Evolutionary conservation across 768 basidiomycete species (phyloP), one percentile per base, ranked within the genome.

Genomic region (Russula foetens): DNA sequence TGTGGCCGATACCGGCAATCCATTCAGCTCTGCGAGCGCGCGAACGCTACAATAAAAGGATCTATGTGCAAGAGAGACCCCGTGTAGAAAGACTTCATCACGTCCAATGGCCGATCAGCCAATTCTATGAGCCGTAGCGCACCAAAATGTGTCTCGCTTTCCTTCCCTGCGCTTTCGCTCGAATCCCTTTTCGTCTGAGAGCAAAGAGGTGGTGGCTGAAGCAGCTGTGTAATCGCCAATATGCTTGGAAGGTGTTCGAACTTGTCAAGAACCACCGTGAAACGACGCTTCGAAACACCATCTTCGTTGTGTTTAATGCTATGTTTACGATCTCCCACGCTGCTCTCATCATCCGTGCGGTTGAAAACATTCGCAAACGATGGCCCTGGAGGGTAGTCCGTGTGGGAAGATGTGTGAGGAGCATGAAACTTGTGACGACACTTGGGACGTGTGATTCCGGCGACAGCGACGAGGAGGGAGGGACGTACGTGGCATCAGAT

Each of bases 101-200:
- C 80, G 1, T 81, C 81, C 9, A 79, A 82, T 0, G 82, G 81
- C 31, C 86, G 81, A 58, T 86, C 84, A 0, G 84, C 83, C 24
- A 87, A 76, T 71, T 97, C 94, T 63, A 98, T 87, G 17, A 98
- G 79, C 6, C 94, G 86, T 7, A 98, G 77, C 0, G 92, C 93
- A 39, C 26, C 53, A 38, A 39, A 49, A 50, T 26, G 51, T 15
- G 33, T n/a, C 9, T 53, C 49, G 26, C 17, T 12, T 41, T 38
- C 17, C 8, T 21, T n/a, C 48, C 24, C 35, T 14, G 28, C 14
- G 11, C 12, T 29, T 44, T 35, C 45, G 21, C 52, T 23, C 23
- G 21, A 2, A 17, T 56, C 14, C 6, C 33, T 26, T 24, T 65
- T 56, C 50, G 60, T 57, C 17, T 52, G 53, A 29, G 44, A 24